Evolutionary conservation across 2,329 filamentous ascomycete genomes (phyloP).

Genomic region (Tolypocladium tundrense): DNA sequence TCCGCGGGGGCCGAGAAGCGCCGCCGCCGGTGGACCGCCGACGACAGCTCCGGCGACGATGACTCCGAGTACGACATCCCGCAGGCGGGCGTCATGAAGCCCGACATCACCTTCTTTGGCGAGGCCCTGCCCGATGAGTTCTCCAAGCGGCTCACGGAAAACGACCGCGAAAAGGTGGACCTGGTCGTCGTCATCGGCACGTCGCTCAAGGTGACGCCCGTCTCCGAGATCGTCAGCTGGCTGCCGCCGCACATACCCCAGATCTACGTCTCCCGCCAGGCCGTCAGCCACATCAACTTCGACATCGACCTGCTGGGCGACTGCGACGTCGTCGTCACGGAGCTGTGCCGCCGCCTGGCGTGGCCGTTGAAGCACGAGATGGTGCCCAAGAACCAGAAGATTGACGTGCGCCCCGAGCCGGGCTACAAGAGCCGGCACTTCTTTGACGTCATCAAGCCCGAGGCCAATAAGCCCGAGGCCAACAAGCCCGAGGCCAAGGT

Average conservation of each 20-base stretch:
- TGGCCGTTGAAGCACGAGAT: constrained; percentile 79
- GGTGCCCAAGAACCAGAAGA: constrained; percentile 56
- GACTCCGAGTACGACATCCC: constrained; percentile 45
- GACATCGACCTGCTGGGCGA: constrained; percentile 95
- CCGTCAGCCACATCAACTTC: constrained; percentile 83
- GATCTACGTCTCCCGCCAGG: constrained; percentile 79
- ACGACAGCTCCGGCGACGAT: constrained; percentile 32
- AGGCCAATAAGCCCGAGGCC: not conserved
- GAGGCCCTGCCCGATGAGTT: constrained; percentile 82
- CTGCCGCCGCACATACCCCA: constrained; percentile 74
- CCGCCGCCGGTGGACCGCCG: constrained; percentile 26
- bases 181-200: constrained; percentile 94
- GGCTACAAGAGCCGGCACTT: constrained; percentile 26
- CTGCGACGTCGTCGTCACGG: constrained; percentile 81
- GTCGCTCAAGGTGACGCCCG: constrained; percentile 88
- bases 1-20: constrained; percentile 23
- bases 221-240: constrained; percentile 80
- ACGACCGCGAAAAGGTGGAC: constrained; percentile 73
- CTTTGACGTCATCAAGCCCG: constrained; percentile 17
- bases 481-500: not conserved
- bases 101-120: constrained; percentile 97
- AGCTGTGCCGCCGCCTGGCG: constrained; percentile 70
- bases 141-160: constrained; percentile 65
- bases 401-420: constrained; percentile 38
- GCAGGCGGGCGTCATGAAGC: constrained; percentile 77